Evolutionary conservation across 768 basidiomycete species (phyloP).

Genomic region (Polyporus arcularius): DNA sequence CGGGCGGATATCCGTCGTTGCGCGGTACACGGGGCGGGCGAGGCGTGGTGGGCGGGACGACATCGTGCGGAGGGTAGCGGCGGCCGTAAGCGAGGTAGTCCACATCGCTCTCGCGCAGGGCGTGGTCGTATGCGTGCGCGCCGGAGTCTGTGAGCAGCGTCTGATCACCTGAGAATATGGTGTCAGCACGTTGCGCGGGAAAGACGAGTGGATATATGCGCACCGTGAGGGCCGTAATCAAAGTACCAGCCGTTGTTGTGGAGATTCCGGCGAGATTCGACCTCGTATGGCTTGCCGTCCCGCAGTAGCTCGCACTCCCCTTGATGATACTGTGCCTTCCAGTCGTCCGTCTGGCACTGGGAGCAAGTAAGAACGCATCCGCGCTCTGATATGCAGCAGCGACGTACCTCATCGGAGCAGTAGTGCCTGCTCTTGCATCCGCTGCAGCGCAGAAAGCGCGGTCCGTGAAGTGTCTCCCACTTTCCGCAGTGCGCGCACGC

Average conservation of each 20-base stretch:
- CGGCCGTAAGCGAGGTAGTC: background rate
- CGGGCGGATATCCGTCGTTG: background rate
- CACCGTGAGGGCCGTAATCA: background rate
- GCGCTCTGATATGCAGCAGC: too few relatives aligned
- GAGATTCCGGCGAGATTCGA: background rate
- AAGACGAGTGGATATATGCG: background rate
- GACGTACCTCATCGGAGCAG: constrained; percentile 8
- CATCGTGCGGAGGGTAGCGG: background rate
- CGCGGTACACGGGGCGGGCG: background rate
- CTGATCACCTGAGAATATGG: background rate
- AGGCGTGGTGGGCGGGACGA: background rate
- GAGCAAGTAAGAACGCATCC: too few relatives aligned
- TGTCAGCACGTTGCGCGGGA: background rate
- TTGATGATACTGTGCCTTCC: constrained; percentile 1
- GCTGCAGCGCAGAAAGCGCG: constrained; percentile 3
- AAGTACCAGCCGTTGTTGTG: constrained; percentile 14
- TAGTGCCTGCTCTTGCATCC: constrained; percentile 7
- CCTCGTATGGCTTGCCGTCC: constrained; percentile 1
- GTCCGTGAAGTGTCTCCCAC: constrained; percentile 1
- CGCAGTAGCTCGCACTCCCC: constrained; percentile 1
- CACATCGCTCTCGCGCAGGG: background rate
- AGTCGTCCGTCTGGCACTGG: constrained; percentile 10
- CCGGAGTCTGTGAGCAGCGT: background rate
- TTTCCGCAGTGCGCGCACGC: constrained; percentile 10
- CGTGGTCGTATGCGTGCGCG: background rate